Evolutionary conservation across 257 asterid species (phyloP).

Genomic region (Plantago ovata): DNA sequence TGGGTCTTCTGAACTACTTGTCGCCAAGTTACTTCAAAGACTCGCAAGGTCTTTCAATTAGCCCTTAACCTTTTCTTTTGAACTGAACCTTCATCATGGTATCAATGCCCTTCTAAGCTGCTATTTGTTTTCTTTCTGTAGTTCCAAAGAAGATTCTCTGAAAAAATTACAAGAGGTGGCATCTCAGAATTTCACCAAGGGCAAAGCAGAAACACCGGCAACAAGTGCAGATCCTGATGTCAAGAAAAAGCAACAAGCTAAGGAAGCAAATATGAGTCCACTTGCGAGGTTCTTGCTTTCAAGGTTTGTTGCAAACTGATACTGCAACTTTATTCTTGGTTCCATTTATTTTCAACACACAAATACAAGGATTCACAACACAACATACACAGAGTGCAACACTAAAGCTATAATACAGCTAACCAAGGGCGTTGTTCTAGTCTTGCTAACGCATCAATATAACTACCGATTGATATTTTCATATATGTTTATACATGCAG

Average conservation of each 20-base stretch:
- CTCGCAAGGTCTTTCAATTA: conserved; percentile 55
- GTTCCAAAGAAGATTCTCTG: conserved; percentile 78
- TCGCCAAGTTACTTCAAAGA: conserved; percentile 78
- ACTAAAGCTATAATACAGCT: background rate
- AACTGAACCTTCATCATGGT: no score
- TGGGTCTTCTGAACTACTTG: conserved; percentile 73
- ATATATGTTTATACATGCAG: conserved; percentile 36
- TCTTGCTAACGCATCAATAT: background rate
- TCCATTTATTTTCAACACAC: background rate
- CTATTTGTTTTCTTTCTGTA: conserved; percentile 28
- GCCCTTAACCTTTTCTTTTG: no score
- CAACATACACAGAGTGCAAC: background rate
- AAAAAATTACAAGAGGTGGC: conserved; percentile 86
- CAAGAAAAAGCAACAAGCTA: conserved; percentile 68
- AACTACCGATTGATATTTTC: conserved; percentile 13
- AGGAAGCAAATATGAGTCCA: conserved; percentile 89
- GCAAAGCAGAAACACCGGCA: conserved; percentile 52
- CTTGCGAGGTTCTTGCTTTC: conserved; percentile 97
- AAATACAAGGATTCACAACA: background rate
- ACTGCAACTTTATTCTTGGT: background rate
- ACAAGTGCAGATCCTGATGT: conserved; percentile 47
- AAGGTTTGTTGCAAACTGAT: conserved; percentile 48
- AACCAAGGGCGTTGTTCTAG: background rate
- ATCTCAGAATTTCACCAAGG: conserved; percentile 49
- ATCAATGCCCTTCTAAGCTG: no score